Conservation (phyloP, 805 yeast genomes). For the Starmerella powellii region DNA sequence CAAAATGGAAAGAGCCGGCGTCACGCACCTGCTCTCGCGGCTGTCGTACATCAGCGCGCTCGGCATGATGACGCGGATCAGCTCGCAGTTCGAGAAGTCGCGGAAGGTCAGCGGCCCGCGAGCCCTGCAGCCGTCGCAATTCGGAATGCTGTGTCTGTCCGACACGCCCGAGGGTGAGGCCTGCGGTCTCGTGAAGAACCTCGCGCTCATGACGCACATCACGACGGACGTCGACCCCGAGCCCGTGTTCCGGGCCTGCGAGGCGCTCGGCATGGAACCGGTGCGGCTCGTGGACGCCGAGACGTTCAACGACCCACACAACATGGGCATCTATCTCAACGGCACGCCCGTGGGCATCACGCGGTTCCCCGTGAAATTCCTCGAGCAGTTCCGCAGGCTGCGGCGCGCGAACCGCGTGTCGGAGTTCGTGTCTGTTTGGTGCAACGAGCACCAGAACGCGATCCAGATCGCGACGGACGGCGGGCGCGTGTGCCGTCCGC, state of each 20-base stretch:
- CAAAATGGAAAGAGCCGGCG: slow-evolving; percentile 99
- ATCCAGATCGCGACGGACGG: slow-evolving; percentile 99
- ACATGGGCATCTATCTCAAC: slow-evolving; percentile 75
- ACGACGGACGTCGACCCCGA: slow-evolving; percentile 96
- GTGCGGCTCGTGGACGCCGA: slow-evolving; percentile 71
- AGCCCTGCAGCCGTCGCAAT: slow-evolving; percentile 97
- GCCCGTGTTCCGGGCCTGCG: slow-evolving; percentile 70
- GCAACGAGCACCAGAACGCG: slow-evolving; percentile 78
- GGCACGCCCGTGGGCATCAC: slow-evolving; percentile 93
- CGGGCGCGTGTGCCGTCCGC: slow-evolving; percentile 94
- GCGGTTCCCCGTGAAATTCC: slow-evolving; percentile 74
- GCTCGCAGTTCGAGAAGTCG: slow-evolving; percentile 97
- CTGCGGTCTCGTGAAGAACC: slow-evolving; percentile 92
- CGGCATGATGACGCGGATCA: slow-evolving; percentile 99
- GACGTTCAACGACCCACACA: slow-evolving; percentile 61
- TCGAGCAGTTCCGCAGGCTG: slow-evolving; percentile 59
- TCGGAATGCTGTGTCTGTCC: slow-evolving; percentile 96
- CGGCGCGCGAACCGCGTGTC: slow-evolving; percentile 79
- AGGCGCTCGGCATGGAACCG: slow-evolving; percentile 78
- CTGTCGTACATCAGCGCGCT: slow-evolving; percentile 85
- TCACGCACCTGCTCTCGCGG: slow-evolving; percentile 88
- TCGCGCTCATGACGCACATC: slow-evolving; percentile 96
- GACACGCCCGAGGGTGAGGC: slow-evolving; percentile 99
- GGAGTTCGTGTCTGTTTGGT: slow-evolving; percentile 81
- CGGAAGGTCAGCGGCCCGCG: slow-evolving; percentile 97